Evolutionary conservation across 1,284 basidiomycete species (phyloP).

Genomic region (Austroboletus niveus): DNA sequence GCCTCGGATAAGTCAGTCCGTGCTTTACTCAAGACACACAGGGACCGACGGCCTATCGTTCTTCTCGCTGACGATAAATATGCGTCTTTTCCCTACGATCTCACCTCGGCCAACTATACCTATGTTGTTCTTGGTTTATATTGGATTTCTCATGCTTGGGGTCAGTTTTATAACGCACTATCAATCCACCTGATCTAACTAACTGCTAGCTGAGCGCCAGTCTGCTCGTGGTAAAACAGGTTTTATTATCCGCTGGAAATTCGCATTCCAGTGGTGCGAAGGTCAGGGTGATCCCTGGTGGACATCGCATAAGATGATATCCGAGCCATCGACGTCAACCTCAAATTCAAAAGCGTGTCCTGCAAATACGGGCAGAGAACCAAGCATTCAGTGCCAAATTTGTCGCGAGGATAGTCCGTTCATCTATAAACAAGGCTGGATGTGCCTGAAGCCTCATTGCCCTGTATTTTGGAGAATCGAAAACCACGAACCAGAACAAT

Average conservation of each 20-base stretch:
- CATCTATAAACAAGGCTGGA: slow-evolving; percentile 57
- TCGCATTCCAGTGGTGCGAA: slow-evolving; percentile 77
- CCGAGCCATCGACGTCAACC: not conserved
- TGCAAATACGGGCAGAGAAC: not conserved
- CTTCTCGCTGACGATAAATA: slow-evolving; percentile 74
- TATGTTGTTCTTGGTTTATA: slow-evolving; percentile 77
- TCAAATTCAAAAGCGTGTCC: not conserved
- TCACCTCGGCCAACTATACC: slow-evolving; percentile 47
- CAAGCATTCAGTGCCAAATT: slow-evolving; percentile 21
- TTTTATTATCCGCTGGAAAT: slow-evolving; percentile 67
- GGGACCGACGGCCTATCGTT: slow-evolving; percentile 52
- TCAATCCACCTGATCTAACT: slow-evolving; percentile 16
- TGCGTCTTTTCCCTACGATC: slow-evolving; percentile 64
- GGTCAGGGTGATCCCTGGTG: slow-evolving; percentile 50
- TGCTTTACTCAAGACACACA: slow-evolving; percentile 58
- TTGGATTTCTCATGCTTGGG: slow-evolving; percentile 68
- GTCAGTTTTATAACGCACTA: slow-evolving; percentile 39
- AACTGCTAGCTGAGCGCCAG: slow-evolving; percentile 59
- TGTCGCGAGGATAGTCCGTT: slow-evolving; percentile 47
- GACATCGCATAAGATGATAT: slow-evolving; percentile 3
- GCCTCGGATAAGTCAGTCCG: slow-evolving; percentile 67
- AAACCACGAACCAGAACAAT: slow-evolving; percentile 30
- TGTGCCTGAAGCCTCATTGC: slow-evolving; percentile 61
- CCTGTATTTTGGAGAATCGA: slow-evolving; percentile 49
- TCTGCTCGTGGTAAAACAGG: slow-evolving; percentile 42